These are phyloP conservation scores for Candida chauliodis DNA, from an alignment of 805 yeast species.

Conservation along the genomic window DNA sequence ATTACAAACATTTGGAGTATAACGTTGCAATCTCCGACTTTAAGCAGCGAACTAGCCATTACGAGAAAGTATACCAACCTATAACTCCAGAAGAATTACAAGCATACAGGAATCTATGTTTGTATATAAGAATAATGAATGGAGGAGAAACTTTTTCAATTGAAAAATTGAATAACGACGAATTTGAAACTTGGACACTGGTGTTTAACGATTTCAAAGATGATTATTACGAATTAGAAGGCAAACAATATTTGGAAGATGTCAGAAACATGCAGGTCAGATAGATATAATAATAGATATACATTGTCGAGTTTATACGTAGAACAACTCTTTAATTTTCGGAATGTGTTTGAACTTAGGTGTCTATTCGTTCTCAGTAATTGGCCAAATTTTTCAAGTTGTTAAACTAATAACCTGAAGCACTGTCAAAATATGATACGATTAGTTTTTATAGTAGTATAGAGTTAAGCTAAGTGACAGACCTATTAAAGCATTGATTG, in stretches of 20 bases:
- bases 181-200: constrained; percentile 5
- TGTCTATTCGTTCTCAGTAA: no score
- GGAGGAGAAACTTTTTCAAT: constrained; percentile 24
- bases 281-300: no score
- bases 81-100: constrained; percentile 22
- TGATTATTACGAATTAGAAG: constrained; percentile 19
- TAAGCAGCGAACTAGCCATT: constrained; percentile 51
- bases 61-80: constrained; percentile 37
- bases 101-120: constrained; percentile 14
- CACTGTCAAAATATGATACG: no score
- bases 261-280: no score
- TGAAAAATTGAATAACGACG: constrained; percentile 7
- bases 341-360: no score
- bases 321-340: no score
- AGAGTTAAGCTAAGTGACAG: no score
- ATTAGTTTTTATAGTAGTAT: no score
- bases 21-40: constrained; percentile 57
- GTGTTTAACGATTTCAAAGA: constrained; percentile 9
- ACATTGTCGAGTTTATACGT: no score
- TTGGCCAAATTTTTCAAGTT: no score
- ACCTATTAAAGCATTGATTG: no score
- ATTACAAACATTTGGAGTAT: constrained; percentile 52
- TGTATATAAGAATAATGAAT: constrained; percentile 24
- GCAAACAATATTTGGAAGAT: constrained; percentile 22
- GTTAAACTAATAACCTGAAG: no score